These are phyloP conservation scores for Boletales sp. DNA, from an alignment of 768 basidiomycete species.

Conservation along the genomic window DNA sequence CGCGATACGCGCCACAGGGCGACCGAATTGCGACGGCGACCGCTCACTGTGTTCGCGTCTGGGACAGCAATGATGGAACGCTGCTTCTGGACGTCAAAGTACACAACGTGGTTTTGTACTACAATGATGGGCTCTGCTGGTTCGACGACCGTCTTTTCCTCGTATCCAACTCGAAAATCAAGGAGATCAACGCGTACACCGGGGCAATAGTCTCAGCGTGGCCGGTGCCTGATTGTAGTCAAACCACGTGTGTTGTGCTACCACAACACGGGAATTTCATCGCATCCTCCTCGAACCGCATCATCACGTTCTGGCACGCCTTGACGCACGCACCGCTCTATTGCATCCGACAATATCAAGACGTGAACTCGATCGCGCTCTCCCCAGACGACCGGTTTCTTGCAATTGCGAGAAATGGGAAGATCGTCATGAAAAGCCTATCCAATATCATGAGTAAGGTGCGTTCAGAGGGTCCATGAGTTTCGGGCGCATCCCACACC, in stretches of 20 bases:
- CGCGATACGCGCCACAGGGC: neutral
- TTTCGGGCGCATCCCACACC: neutral
- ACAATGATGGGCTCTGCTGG: too few relatives aligned
- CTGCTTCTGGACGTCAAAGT: neutral
- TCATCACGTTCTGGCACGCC: conserved; percentile 2
- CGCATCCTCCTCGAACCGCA: neutral
- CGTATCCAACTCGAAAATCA: neutral
- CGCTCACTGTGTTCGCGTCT: neutral
- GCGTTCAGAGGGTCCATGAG: neutral
- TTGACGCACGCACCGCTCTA: neutral
- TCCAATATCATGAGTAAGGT: neutral
- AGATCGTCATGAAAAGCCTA: neutral
- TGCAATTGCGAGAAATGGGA: neutral
- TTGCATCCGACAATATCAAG: neutral
- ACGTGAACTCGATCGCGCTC: neutral
- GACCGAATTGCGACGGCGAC: neutral
- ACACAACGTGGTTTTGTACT: too few relatives aligned
- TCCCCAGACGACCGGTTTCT: neutral
- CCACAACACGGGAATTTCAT: neutral
- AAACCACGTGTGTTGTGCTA: neutral
- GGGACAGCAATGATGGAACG: neutral
- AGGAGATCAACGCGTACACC: neutral
- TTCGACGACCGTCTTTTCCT: too few relatives aligned
- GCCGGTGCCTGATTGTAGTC: neutral
- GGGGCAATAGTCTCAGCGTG: neutral